Evolutionary conservation across 192 early-diverging fungal genomes (phyloP).

Genomic region (Chytriomyces sp.): DNA sequence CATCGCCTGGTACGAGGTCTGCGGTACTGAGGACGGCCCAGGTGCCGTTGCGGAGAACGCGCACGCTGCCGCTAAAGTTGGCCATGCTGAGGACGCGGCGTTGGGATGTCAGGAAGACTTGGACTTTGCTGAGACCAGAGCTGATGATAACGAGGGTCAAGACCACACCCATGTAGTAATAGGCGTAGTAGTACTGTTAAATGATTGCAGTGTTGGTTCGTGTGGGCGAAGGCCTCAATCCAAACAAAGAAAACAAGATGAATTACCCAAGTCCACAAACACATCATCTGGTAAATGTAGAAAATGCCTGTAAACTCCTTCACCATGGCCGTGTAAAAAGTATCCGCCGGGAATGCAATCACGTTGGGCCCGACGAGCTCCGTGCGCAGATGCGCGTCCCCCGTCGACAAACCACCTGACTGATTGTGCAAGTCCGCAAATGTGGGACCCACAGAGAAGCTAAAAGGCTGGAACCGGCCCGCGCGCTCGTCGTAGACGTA

Average conservation of each 20-base stretch:
- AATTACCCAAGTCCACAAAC: conserved; percentile 41
- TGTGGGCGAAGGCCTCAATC: too few species aligned
- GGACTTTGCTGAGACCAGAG: conserved; percentile 46
- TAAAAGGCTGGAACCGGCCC: conserved; percentile 59
- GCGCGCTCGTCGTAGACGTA: conserved; percentile 64
- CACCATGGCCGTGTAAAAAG: conserved; percentile 52
- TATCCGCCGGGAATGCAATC: conserved; percentile 66
- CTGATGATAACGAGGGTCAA: conserved; percentile 43
- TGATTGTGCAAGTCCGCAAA: conserved; percentile 32
- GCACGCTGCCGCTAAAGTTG: conserved; percentile 46
- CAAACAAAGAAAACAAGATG: conserved; percentile 11
- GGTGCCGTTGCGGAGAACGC: conserved; percentile 56
- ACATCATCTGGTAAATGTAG: conserved; percentile 52
- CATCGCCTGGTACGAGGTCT: conserved; percentile 74
- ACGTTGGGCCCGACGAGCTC: conserved; percentile 72
- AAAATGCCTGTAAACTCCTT: conserved; percentile 57
- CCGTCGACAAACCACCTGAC: conserved; percentile 46
- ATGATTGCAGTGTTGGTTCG: too few species aligned
- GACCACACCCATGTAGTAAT: conserved; percentile 55
- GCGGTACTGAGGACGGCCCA: conserved; percentile 55
- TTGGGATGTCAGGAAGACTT: conserved; percentile 40
- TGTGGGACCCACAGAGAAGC: conserved; percentile 59
- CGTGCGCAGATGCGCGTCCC: conserved; percentile 54
- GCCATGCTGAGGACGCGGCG: conserved; percentile 48
- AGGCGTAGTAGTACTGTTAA: conserved; percentile 39